Percentiles rank a stretch among this genome's conserved stretches.
phyloP scores from a whole-genome alignment of 192 early-diverging fungal genomes.

The Phlyctochytrium bullatum region DNA sequence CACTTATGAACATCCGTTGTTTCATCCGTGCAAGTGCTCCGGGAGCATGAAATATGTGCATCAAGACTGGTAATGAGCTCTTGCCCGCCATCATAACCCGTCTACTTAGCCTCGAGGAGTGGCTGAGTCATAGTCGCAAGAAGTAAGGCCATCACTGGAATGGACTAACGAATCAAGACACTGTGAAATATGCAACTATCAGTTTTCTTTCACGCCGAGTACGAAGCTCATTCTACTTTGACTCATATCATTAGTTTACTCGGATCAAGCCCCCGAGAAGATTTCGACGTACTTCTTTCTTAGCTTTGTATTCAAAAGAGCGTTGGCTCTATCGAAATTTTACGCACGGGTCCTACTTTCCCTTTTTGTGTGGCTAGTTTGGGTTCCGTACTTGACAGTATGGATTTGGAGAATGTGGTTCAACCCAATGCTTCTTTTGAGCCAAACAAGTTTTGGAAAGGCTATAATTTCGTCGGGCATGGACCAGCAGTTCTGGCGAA shows the following conservation, averaged over 20 bases:
- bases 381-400: constrained; percentile 77
- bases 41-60: constrained; percentile 95
- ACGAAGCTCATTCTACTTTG: constrained; percentile 19
- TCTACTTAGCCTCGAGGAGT: constrained; percentile 64
- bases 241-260: constrained; percentile 33
- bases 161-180: constrained; percentile 34
- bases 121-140: constrained; percentile 80
- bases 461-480: not conserved
- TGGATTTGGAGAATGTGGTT: constrained; percentile 87
- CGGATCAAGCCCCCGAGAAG: constrained; percentile 23
- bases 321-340: constrained; percentile 9
- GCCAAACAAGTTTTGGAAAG: not conserved
- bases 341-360: constrained; percentile 67
- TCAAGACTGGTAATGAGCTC: constrained; percentile 68
- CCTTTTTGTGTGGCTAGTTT: constrained; percentile 70
- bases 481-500: not conserved
- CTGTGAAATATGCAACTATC: constrained; percentile 90
- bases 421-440: constrained; percentile 22
- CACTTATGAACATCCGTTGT: constrained; percentile 79
- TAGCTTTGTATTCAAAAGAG: constrained; percentile 13
- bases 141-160: constrained; percentile 40
- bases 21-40: constrained; percentile 93
- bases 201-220: constrained; percentile 81
- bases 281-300: constrained; percentile 32
- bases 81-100: not conserved